Evolutionary conservation across 805 yeast genomes (phyloP).

Genomic region (Candida alai): DNA sequence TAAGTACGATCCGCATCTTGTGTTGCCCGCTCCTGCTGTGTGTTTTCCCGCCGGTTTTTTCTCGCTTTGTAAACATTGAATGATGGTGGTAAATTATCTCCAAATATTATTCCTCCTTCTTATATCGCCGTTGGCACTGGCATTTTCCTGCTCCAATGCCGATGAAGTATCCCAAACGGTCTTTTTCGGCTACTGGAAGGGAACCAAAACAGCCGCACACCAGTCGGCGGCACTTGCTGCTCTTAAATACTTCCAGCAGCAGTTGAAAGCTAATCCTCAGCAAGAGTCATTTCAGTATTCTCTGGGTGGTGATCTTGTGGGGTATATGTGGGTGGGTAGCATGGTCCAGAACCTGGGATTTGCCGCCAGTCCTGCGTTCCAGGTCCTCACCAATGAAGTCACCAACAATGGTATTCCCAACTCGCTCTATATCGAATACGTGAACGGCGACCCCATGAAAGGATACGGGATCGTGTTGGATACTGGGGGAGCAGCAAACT

Average conservation of each 20-base stretch:
- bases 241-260: constrained; percentile 5
- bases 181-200: constrained; percentile 10
- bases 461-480: constrained; percentile 11
- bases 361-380: constrained; percentile 1
- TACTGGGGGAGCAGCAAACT: constrained; percentile 9
- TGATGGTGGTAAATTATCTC: too few species aligned
- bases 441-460: constrained; percentile 12
- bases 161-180: constrained; percentile 7
- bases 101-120: constrained; percentile 1
- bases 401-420: constrained; percentile 11
- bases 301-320: constrained; percentile 9
- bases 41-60: too few species aligned
- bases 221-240: constrained; percentile 9
- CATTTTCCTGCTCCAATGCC: constrained; percentile 6
- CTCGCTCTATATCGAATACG: constrained; percentile 11
- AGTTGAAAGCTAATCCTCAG: constrained; percentile 9
- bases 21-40: too few species aligned
- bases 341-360: constrained; percentile 14
- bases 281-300: constrained; percentile 8
- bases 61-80: too few species aligned
- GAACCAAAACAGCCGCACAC: constrained; percentile 9
- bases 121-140: background rate
- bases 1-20: too few species aligned
- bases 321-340: constrained; percentile 15
- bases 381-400: constrained; percentile 9